These are phyloP conservation scores for Mortierella sp. DNA, from an alignment of 371 early-diverging fungal genomes.

Conservation along the genomic window DNA sequence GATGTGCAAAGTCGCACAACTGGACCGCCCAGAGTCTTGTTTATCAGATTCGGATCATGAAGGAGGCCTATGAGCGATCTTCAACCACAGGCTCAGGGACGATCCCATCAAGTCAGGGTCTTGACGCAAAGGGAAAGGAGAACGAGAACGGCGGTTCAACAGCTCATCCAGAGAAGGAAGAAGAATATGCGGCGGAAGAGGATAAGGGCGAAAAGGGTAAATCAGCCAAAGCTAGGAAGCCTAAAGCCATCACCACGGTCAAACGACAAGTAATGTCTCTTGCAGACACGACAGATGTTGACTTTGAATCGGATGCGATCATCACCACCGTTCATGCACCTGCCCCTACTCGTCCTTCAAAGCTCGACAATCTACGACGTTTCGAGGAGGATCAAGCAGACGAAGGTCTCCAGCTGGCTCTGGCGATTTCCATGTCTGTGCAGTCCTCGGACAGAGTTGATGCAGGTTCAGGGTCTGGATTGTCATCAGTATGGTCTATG, in stretches of 20 bases:
- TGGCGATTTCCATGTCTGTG: constrained; percentile 44
- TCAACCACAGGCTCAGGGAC: not conserved
- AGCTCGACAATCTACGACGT: constrained; percentile 9
- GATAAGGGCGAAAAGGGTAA: not conserved
- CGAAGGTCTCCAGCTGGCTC: constrained; percentile 37
- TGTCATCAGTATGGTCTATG: constrained; percentile 18
- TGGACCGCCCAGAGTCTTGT: constrained; percentile 28
- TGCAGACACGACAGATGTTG: constrained; percentile 24
- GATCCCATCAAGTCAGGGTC: too few relatives aligned
- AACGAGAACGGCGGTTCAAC: too few relatives aligned
- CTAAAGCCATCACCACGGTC: constrained; percentile 6
- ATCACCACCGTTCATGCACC: constrained; percentile 31
- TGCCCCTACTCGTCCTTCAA: not conserved
- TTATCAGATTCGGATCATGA: constrained; percentile 36
- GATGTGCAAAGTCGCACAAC: constrained; percentile 30
- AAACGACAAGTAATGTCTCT: constrained; percentile 28
- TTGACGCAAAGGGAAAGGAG: too few relatives aligned
- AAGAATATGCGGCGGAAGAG: too few relatives aligned
- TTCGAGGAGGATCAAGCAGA: constrained; percentile 38
- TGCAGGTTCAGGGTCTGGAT: not conserved
- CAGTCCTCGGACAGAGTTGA: not conserved
- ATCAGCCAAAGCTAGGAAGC: not conserved
- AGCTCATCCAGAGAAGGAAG: too few relatives aligned
- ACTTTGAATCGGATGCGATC: constrained; percentile 44
- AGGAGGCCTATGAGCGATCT: constrained; percentile 32